Percentiles rank a stretch among this genome's conserved stretches.
Evolutionary conservation across 768 basidiomycete species (phyloP).

Genomic region (Agaricus blazei): DNA sequence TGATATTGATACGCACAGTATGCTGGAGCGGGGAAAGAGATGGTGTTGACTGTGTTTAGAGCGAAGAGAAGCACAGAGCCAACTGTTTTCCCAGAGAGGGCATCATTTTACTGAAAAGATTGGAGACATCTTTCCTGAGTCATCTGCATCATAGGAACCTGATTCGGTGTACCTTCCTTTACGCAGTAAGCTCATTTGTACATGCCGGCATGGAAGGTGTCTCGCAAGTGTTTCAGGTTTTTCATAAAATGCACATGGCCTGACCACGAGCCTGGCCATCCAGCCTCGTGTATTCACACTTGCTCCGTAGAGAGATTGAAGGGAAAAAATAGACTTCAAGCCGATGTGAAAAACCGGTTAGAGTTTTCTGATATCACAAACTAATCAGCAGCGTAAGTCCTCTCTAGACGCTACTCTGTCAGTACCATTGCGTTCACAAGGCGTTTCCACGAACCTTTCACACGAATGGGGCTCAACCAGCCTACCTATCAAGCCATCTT

Average conservation of each 20-base stretch:
- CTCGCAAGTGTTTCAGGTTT: constrained; percentile 10
- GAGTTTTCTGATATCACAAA: neutral
- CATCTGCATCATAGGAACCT: neutral
- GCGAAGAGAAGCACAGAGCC: neutral
- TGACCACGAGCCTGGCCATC: constrained; percentile 7
- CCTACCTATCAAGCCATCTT: neutral
- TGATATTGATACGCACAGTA: neutral
- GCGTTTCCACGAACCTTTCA: neutral
- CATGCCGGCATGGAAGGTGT: constrained; percentile 8
- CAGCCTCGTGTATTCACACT: constrained; percentile 6
- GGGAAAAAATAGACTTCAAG: neutral
- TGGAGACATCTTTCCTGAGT: neutral
- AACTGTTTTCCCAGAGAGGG: neutral
- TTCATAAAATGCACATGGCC: constrained; percentile 10
- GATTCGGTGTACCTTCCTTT: neutral
- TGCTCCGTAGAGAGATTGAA: constrained; percentile 2
- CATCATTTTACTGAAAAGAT: neutral
- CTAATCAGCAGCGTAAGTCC: neutral
- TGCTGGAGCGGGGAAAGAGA: too few relatives aligned
- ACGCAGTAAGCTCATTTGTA: neutral
- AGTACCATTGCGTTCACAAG: neutral
- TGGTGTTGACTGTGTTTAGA: neutral
- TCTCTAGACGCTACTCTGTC: neutral
- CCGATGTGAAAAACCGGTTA: neutral
- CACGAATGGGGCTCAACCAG: neutral